Evolutionary conservation across 371 early-diverging fungal species (phyloP).

Genomic region (Lichtheimia hyalospora): DNA sequence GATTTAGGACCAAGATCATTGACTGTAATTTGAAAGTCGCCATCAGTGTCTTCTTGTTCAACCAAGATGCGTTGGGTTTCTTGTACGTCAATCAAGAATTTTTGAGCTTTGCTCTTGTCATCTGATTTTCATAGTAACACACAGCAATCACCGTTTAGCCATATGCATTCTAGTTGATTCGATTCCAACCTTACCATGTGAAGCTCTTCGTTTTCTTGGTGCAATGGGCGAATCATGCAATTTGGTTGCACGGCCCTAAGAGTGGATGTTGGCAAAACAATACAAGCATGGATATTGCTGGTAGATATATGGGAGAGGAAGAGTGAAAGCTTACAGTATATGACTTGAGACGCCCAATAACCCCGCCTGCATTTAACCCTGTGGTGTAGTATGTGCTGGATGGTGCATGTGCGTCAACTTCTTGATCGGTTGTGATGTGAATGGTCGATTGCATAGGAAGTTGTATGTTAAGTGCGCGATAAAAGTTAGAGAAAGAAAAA

Average conservation of each 20-base stretch:
- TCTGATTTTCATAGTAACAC: constrained; percentile 33
- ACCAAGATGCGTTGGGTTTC: constrained; percentile 73
- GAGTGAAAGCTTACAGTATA: constrained; percentile 13
- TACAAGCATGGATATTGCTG: neutral
- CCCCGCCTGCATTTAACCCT: constrained; percentile 26
- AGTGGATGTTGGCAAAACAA: neutral
- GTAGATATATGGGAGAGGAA: neutral
- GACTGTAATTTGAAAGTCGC: constrained; percentile 89
- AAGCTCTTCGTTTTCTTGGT: constrained; percentile 37
- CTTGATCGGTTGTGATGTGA: constrained; percentile 20
- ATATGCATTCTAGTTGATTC: neutral
- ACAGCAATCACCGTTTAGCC: neutral
- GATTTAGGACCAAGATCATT: constrained; percentile 88
- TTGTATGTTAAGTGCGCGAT: neutral
- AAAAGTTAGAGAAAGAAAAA: neutral
- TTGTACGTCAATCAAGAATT: constrained; percentile 80
- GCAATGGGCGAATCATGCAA: constrained; percentile 6
- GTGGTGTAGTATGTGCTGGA: constrained; percentile 33
- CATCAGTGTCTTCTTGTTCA: constrained; percentile 91
- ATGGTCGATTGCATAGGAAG: constrained; percentile 24
- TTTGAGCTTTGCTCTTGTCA: constrained; percentile 65
- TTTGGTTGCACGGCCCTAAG: neutral
- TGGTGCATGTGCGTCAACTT: constrained; percentile 30
- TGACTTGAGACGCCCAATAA: constrained; percentile 21
- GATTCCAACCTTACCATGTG: constrained; percentile 30